phyloP scores from a whole-genome alignment of 2,329 filamentous ascomycete genomes.

The Aspergillus quadricinctus region DNA sequence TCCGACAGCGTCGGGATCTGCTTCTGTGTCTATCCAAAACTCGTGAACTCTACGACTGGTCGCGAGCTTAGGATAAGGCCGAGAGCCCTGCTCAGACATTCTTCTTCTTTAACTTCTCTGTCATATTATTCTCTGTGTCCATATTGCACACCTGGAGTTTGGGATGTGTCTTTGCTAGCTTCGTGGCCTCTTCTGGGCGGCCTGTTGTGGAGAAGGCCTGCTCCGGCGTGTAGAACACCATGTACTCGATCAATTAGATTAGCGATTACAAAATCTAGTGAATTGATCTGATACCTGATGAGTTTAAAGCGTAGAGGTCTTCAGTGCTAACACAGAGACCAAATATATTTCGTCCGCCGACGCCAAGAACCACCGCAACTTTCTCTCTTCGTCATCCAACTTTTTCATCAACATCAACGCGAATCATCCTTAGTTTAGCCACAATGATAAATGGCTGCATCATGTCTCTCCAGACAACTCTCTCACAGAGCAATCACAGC shows the following conservation, averaged over 20 bases:
- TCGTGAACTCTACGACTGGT: conserved; percentile 6
- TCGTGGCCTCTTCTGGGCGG: neutral
- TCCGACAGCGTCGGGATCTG: conserved; percentile 26
- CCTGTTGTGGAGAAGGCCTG: neutral
- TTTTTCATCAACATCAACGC: neutral
- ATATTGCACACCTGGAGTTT: neutral
- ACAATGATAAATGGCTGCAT: conserved; percentile 12
- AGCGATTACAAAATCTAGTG: neutral
- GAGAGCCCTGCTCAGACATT: neutral
- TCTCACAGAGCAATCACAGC: conserved; percentile 18
- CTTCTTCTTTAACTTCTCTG: neutral
- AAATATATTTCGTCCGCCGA: neutral
- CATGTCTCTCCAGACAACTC: conserved; percentile 5
- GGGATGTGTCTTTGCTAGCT: neutral
- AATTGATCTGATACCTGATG: neutral
- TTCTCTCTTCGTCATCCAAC: neutral
- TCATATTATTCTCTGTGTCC: neutral
- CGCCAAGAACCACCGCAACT: neutral
- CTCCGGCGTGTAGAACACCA: neutral
- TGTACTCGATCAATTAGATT: neutral
- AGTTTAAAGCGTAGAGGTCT: neutral
- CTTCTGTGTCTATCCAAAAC: conserved; percentile 16
- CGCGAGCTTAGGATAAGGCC: neutral
- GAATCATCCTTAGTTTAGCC: neutral
- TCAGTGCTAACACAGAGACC: neutral